Evolutionary conservation across 495 filamentous ascomycete species (phyloP), one percentile per base, ranked within the genome.

Genomic region (Hypoxylon fuscum): DNA sequence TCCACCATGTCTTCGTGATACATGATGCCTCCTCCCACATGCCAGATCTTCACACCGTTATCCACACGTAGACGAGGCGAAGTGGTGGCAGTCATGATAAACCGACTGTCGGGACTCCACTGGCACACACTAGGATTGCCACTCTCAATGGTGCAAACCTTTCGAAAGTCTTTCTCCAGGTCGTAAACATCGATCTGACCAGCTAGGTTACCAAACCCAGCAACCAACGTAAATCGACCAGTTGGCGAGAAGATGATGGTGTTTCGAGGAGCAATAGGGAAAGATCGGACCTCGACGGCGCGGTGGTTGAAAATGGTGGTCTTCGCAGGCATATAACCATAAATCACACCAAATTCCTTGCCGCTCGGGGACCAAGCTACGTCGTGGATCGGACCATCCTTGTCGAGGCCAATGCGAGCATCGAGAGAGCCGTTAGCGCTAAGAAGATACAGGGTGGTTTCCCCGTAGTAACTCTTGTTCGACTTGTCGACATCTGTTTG

Each of bases 131-230:
- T 96, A 23, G 96, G 87, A 71, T 97, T 98, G 65, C 92, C 91
- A 25, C 93, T 94, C 79, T 97, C 92, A 51, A 98, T 93, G 17
- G 95, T 97, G 75, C 87, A 87, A 50, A 98, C 83, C 80, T 97
- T 97, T 64, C 79, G 78, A 77, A 91, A 93, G 73, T 96, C 88
- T 74, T 92, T 94, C 65, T 96, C 89, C 59, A 97, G 82, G 71
- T 98, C 94, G 72, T 97, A 98, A 43, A 98, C 87, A 62, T 98
- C 95, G 84, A 97, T 97, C 76, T 97, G 93, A 32, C 95, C 95
- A 38, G 93, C 92, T 75, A 98, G 78, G 76, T 98, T 98, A 62
- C 95, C 95, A 76, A 98, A 98, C 23, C 95, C 95, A 56, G 95
- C 95, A 53, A 98, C 90, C 55, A 97, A 80, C 14, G 95, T 90